A percentile compares a stretch with the other conserved stretches of the same genome.
Evolutionary conservation across 1,284 basidiomycete genomes (phyloP).

Genomic region (Sporisorium exsertum): DNA sequence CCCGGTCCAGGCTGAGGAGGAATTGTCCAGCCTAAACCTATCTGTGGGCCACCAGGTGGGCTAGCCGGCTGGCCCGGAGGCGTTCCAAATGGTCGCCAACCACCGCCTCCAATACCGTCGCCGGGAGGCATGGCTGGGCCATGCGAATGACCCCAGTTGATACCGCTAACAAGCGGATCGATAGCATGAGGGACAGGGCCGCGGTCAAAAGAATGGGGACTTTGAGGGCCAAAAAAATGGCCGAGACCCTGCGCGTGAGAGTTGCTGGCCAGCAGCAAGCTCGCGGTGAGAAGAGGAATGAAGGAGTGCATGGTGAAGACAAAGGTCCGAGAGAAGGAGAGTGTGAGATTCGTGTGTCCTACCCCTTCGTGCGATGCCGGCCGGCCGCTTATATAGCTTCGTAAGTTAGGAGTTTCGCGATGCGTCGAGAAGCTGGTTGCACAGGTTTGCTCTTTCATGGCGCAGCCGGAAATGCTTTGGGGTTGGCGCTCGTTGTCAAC

Average conservation of each 20-base stretch:
- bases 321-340: background rate
- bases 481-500: background rate
- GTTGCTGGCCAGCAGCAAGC: background rate
- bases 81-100: background rate
- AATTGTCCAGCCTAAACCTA: too few relatives aligned
- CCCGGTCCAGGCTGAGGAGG: background rate
- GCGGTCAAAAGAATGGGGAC: background rate
- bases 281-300: background rate
- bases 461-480: background rate
- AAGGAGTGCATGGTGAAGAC: background rate
- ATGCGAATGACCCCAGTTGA: background rate
- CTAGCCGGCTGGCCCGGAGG: too few relatives aligned
- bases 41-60: background rate
- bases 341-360: background rate
- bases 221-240: background rate
- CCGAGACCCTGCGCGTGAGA: conserved; percentile 7
- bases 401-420: background rate
- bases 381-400: background rate
- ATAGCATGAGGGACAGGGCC: background rate
- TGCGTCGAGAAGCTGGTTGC: background rate
- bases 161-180: conserved; percentile 4
- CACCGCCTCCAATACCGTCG: background rate
- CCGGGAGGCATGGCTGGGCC: background rate
- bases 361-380: background rate
- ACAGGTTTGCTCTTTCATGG: background rate